Conservation (phyloP, 2,329 filamentous ascomycete genomes). For the Epichloe brachyelytri region DNA sequence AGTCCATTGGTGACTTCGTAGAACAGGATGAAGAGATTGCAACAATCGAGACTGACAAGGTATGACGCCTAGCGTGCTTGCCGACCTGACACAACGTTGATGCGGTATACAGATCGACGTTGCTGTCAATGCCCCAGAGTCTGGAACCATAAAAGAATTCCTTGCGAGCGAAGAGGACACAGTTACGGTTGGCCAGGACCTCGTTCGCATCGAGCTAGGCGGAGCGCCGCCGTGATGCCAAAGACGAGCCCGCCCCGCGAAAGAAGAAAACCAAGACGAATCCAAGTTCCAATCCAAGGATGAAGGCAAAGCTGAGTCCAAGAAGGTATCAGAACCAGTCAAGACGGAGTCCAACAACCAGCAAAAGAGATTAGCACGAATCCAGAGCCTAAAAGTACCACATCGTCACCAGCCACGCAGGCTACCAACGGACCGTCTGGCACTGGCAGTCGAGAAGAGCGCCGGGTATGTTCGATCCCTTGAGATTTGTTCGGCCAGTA, state of each 20-base stretch:
- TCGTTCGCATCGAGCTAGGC: slow-evolving; percentile 75
- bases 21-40: slow-evolving; percentile 96
- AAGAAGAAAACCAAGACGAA: slow-evolving; percentile 18
- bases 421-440: slow-evolving; percentile 11
- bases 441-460: slow-evolving; percentile 69
- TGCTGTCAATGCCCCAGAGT: slow-evolving; percentile 83
- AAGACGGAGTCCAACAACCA: slow-evolving; percentile 12
- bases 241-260: slow-evolving; percentile 21
- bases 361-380: slow-evolving; percentile 11
- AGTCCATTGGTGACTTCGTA: slow-evolving; percentile 84
- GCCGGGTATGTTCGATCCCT: slow-evolving; percentile 50
- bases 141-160: slow-evolving; percentile 84
- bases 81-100: not conserved
- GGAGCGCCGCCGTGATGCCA: slow-evolving; percentile 31
- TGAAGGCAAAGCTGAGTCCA: not conserved
- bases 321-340: not conserved
- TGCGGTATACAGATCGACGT: slow-evolving; percentile 65
- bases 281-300: not conserved
- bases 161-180: slow-evolving; percentile 90
- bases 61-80: slow-evolving; percentile 22
- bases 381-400: slow-evolving; percentile 25
- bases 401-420: slow-evolving; percentile 12
- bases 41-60: slow-evolving; percentile 98
- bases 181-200: slow-evolving; percentile 83
- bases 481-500: not conserved